A percentile compares a stretch with the other conserved stretches of the same genome.
These are phyloP conservation scores for Pythium aristosporum DNA, from an alignment of 352 stramenopile genomes.

Conservation along the genomic window DNA sequence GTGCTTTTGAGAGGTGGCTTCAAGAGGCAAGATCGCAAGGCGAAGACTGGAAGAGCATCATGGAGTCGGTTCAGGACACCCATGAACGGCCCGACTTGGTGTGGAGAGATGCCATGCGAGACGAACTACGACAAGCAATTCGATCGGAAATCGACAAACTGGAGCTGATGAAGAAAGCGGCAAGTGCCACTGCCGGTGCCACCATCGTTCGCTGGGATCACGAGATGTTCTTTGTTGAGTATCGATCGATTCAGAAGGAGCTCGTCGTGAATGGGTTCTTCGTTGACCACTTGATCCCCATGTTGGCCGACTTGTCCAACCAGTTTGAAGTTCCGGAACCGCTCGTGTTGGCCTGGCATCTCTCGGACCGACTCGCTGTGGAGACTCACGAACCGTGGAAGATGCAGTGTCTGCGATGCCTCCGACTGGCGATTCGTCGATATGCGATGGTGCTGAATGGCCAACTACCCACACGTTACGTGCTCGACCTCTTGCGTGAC, in stretches of 20 bases:
- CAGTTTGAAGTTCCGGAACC: slow-evolving; percentile 72
- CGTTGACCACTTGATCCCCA: slow-evolving; percentile 70
- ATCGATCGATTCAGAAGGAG: slow-evolving; percentile 68
- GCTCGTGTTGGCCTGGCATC: slow-evolving; percentile 76
- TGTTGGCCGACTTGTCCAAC: slow-evolving; percentile 57
- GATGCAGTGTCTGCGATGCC: slow-evolving; percentile 58
- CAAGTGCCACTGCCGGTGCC: slow-evolving; percentile 11
- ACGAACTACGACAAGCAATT: slow-evolving; percentile 58
- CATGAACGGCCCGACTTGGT: slow-evolving; percentile 75
- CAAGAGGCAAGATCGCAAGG: slow-evolving; percentile 62
- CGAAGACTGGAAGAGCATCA: slow-evolving; percentile 72
- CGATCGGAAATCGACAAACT: slow-evolving; percentile 52
- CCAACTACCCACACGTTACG: slow-evolving; percentile 56
- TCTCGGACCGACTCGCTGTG: slow-evolving; percentile 67
- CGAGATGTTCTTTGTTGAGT: slow-evolving; percentile 82
- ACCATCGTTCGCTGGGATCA: slow-evolving; percentile 60
- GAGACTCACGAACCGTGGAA: slow-evolving; percentile 62
- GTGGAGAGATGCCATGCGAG: slow-evolving; percentile 66
- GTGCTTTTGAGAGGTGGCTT: slow-evolving; percentile 65
- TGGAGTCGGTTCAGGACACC: slow-evolving; percentile 49
- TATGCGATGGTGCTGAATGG: slow-evolving; percentile 83
- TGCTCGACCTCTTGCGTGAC: slow-evolving; percentile 62
- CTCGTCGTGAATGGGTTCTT: slow-evolving; percentile 84
- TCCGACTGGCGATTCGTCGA: slow-evolving; percentile 66
- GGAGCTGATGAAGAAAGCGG: slow-evolving; percentile 31